Base-by-base conservation (phyloP, 2,329 filamentous ascomycete genomes). In the Colletotrichum ledebouriae region DNA sequence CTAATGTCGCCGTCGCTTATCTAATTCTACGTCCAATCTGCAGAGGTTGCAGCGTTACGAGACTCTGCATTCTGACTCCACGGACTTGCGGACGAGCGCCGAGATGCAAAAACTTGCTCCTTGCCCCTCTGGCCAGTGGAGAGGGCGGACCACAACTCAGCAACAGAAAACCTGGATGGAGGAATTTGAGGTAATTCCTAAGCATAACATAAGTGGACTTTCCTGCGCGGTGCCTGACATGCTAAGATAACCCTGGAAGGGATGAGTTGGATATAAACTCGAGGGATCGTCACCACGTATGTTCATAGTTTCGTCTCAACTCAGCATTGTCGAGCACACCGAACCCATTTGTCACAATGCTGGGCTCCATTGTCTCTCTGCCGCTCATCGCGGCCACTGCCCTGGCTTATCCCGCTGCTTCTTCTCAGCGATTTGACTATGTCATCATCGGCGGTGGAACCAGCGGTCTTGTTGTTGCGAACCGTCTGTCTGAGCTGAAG, bases 361-460 rank as follows among this genome's bases (percentile, higher is more conserved):
- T 57, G 53, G 17, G 53, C n/a, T 44, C 53, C 22, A 29, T 57
- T 25, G 39, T 57, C 22, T 57, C 53, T 22, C 39, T 57, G 0
- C 53, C 53, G 37, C 53, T 57, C 39, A 22, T 57, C 6, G 53
- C 53, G 53, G 53, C 37, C 37, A 57, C 53, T 22, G 39, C 37
- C 13, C 53, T 57, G 20, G 53, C 53, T 11, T 57, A 57, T 9
- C 39, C 53, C 5, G 39, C 53, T n/a, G 39, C 53, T 0, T 42
- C 53, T 3, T 44, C 53, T 1, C 37, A 57, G 22, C 37, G 22
- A 1, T 57, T 57, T 46, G 79, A 81, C 73, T 82, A 80, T 63
- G 68, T 82, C 44, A 76, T 82, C 17, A 75, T 77, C n/a, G 79
- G 80, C 7, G 79, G 75, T 9, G 79, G 79, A 0, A 80, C 79